Evolutionary conservation across 805 yeast genomes (phyloP).

Genomic region (Kazachstania africana): DNA sequence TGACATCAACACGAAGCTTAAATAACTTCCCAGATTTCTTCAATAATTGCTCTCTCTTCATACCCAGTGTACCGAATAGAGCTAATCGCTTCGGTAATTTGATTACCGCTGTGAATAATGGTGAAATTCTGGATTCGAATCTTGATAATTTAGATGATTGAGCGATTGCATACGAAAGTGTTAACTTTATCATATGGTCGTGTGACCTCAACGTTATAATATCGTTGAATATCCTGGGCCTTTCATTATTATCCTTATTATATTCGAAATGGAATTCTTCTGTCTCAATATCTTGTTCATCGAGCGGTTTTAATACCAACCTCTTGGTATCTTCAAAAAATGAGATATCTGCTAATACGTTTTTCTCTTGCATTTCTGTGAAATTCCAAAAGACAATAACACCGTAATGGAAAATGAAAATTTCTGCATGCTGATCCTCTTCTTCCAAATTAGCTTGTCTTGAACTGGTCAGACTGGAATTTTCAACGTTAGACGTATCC

Average conservation of each 20-base stretch:
- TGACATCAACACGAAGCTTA: slow-evolving; percentile 86
- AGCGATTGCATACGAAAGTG: slow-evolving; percentile 93
- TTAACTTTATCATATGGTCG: slow-evolving; percentile 83
- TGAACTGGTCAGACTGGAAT: not conserved
- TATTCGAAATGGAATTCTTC: slow-evolving; percentile 51
- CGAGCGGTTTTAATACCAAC: slow-evolving; percentile 59
- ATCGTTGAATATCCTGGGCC: slow-evolving; percentile 81
- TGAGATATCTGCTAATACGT: slow-evolving; percentile 79
- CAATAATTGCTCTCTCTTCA: slow-evolving; percentile 71
- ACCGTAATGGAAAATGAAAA: slow-evolving; percentile 84
- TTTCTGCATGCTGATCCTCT: slow-evolving; percentile 53
- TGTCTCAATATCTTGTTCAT: slow-evolving; percentile 84
- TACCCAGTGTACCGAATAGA: slow-evolving; percentile 74
- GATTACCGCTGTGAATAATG: slow-evolving; percentile 72
- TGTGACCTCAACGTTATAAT: slow-evolving; percentile 84
- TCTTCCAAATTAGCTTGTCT: not conserved
- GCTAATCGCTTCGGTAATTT: slow-evolving; percentile 84
- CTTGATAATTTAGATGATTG: slow-evolving; percentile 87
- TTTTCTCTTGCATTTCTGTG: slow-evolving; percentile 84
- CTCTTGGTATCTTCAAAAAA: slow-evolving; percentile 35
- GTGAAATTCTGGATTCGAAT: slow-evolving; percentile 86
- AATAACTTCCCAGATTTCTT: slow-evolving; percentile 85
- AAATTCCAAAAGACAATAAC: slow-evolving; percentile 98
- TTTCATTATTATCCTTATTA: slow-evolving; percentile 44
- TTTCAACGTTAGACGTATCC: not conserved